phyloP scores from a whole-genome alignment of 192 early-diverging fungal genomes.

The Coemansia brasiliensis region DNA sequence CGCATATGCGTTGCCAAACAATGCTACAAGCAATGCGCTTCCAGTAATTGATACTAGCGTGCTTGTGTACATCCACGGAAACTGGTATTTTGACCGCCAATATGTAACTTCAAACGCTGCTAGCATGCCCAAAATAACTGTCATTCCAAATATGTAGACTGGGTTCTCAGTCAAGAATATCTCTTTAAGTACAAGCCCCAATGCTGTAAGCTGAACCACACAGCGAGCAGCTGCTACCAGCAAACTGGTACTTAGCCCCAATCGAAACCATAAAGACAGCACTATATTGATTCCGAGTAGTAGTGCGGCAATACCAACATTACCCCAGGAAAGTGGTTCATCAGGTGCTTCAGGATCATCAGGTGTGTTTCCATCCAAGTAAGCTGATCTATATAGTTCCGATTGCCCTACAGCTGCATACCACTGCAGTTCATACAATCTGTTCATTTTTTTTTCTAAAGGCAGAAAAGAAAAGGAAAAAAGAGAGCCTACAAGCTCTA shows the following conservation, averaged over 20 bases:
- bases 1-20: slow-evolving; percentile 57
- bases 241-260: slow-evolving; percentile 66
- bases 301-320: slow-evolving; percentile 67
- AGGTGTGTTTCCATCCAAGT: slow-evolving; percentile 4
- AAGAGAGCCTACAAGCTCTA: neutral
- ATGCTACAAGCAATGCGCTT: slow-evolving; percentile 18
- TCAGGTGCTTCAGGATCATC: slow-evolving; percentile 37
- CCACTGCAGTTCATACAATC: slow-evolving; percentile 22
- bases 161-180: slow-evolving; percentile 67
- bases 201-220: slow-evolving; percentile 74
- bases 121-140: slow-evolving; percentile 58
- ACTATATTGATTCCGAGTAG: slow-evolving; percentile 62
- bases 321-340: slow-evolving; percentile 32
- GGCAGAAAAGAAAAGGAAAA: neutral
- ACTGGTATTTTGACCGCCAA: slow-evolving; percentile 70
- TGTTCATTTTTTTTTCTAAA: neutral
- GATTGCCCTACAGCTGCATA: slow-evolving; percentile 12
- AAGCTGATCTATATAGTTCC: neutral
- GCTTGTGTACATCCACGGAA: slow-evolving; percentile 69
- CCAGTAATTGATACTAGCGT: slow-evolving; percentile 52
- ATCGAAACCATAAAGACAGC: slow-evolving; percentile 62
- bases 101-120: slow-evolving; percentile 70
- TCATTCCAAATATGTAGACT: slow-evolving; percentile 62
- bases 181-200: slow-evolving; percentile 69
- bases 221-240: slow-evolving; percentile 70